phyloP scores from a whole-genome alignment of 202 grass and related monocot species.

The Schoenoplectus tabernaemontani region DNA sequence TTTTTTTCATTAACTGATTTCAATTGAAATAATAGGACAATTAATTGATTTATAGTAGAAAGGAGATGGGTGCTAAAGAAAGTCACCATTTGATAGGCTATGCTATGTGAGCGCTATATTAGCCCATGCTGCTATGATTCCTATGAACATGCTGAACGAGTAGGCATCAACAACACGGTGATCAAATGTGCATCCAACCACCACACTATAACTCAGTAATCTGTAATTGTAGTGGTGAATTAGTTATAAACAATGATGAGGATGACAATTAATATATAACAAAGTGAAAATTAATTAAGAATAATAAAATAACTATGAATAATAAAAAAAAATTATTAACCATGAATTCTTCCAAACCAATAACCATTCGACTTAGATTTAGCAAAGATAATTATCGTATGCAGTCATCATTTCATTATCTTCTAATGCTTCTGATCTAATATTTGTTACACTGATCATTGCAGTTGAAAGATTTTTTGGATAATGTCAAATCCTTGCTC shows the following conservation, averaged over 20 bases:
- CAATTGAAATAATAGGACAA: too few species aligned
- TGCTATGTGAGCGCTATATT: neutral
- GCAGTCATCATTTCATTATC: too few species aligned
- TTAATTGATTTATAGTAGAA: too few species aligned
- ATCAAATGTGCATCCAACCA: conserved; percentile 70
- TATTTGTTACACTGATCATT: too few species aligned
- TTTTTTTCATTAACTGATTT: too few species aligned
- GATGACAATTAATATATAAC: neutral
- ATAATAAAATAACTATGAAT: neutral
- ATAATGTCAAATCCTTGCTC: too few species aligned
- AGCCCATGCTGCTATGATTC: conserved; percentile 60
- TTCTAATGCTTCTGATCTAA: too few species aligned
- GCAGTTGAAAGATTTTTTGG: too few species aligned
- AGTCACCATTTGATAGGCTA: neutral
- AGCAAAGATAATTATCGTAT: too few species aligned
- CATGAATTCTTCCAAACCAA: neutral
- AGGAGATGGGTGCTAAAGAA: conserved; percentile 42
- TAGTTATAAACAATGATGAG: neutral
- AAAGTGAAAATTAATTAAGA: neutral
- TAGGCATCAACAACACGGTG: conserved; percentile 84
- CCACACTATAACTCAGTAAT: conserved; percentile 57
- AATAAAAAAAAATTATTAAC: neutral
- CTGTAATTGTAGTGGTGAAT: conserved; percentile 24
- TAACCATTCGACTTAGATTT: too few species aligned
- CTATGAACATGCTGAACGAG: conserved; percentile 73